Percentiles rank a stretch among this genome's conserved stretches.
Conservation (phyloP, 805 yeast genomes). For the Candida wancherniae region DNA sequence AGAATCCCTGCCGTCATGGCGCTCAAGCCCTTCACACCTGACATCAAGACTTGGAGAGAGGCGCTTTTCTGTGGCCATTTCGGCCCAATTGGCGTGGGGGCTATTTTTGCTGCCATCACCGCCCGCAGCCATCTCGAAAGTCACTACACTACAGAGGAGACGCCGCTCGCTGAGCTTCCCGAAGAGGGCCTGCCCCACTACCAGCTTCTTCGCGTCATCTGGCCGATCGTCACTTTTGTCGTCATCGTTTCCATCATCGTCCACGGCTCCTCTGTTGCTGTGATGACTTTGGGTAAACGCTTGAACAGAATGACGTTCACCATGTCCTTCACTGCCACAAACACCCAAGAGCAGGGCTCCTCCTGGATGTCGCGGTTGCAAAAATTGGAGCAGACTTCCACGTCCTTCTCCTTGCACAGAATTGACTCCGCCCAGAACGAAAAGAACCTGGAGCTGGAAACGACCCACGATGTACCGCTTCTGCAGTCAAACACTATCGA, state of each 20-base stretch:
- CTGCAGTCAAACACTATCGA: constrained; percentile 44
- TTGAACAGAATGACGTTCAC: constrained; percentile 90
- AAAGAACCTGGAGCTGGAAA: constrained; percentile 6
- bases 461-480: constrained; percentile 17
- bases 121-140: constrained; percentile 69
- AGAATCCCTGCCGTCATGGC: constrained; percentile 78
- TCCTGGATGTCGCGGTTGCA: constrained; percentile 87
- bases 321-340: constrained; percentile 68
- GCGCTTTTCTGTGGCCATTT: constrained; percentile 93
- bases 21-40: constrained; percentile 77
- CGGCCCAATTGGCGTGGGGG: constrained; percentile 96
- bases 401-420: constrained; percentile 77
- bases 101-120: constrained; percentile 76
- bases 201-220: constrained; percentile 56
- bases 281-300: constrained; percentile 56
- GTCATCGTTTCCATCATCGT: constrained; percentile 79
- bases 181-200: constrained; percentile 46
- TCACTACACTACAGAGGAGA: constrained; percentile 44
- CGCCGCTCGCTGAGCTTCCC: constrained; percentile 54
- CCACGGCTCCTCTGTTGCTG: constrained; percentile 71
- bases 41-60: constrained; percentile 87
- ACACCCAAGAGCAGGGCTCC: constrained; percentile 51
- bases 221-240: constrained; percentile 64
- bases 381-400: constrained; percentile 62
- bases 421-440: constrained; percentile 68